Evolutionary conservation across 768 basidiomycete species (phyloP), one percentile per base, ranked within the genome.

Genomic region (Boletus reticuloceps): DNA sequence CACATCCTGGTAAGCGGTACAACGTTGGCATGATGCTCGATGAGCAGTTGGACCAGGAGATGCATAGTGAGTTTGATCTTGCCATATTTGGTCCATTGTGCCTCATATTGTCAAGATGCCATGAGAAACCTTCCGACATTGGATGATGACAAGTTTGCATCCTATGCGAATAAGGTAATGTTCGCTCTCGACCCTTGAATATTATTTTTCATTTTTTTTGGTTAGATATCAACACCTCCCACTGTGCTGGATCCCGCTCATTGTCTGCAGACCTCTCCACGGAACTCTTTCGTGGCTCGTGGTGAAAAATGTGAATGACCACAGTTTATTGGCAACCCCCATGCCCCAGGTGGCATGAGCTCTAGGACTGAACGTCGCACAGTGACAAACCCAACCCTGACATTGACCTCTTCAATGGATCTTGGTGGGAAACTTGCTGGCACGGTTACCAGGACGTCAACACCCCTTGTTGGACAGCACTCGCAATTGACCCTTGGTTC

Each of bases 181-280:
- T 54, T 59, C 40, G 1, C 12, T 20, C 50, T 55, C 41, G 13
- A 52, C 50, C n/a, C 16, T 54, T 17, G 39, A 47, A 47, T 37
- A 31, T 17, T 16, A 12, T 51, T 53, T 50, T 59, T 60, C 9
- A 61, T 3, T 0, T 41, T 45, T 45, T 29, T 29, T 8, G 22
- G 17, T 34, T 58, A 93, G 84, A 78, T 94, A 53, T 89, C 93
- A 1, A 84, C 89, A 17, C 88, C 92, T 16, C 96, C 95, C 19
- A 94, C 91, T 34, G 95, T 95, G 40, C 73, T 98, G 64, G 95
- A 98, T 71, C 81, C 97, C 38, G 94, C 96, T 16, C 91, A 94
- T 47, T 80, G 91, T 34, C 86, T 91, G 4, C 92, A 91, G 68
- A 88, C 88, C 7, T 86, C 89, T 14, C 85, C 88, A 22, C 81